Conservation (phyloP, 805 yeast genomes). For the Dipodascus geniculatus region DNA sequence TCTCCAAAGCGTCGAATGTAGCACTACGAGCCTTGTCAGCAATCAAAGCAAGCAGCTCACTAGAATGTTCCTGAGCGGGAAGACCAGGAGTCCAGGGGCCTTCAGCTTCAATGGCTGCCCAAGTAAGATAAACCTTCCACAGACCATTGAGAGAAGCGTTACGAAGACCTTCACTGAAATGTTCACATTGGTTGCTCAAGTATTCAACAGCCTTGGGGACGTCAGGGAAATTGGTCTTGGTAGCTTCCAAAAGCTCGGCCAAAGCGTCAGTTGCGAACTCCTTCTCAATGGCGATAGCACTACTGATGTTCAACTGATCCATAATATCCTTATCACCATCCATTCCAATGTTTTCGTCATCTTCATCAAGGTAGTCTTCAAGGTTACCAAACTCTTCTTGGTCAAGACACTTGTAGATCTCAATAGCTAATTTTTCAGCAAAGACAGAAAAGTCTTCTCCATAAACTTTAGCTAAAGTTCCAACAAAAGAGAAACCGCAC, state of each 20-base stretch:
- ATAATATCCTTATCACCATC: conserved; percentile 51
- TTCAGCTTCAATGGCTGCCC: conserved; percentile 27
- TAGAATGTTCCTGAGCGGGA: conserved; percentile 27
- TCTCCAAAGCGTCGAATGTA: conserved; percentile 51
- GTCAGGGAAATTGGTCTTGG: conserved; percentile 69
- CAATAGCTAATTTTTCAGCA: conserved; percentile 72
- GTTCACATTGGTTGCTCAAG: conserved; percentile 61
- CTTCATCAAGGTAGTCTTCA: conserved; percentile 33
- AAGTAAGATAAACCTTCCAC: conserved; percentile 73
- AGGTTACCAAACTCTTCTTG: conserved; percentile 59
- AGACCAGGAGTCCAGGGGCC: conserved; percentile 26
- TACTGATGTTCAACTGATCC: conserved; percentile 74
- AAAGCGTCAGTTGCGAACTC: conserved; percentile 89
- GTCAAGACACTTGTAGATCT: conserved; percentile 68
- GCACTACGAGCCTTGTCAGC: conserved; percentile 55
- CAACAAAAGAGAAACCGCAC: conserved; percentile 85
- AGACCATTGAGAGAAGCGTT: conserved; percentile 72
- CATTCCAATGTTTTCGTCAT: conserved; percentile 31
- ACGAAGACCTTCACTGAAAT: conserved; percentile 77
- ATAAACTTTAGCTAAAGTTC: conserved; percentile 90
- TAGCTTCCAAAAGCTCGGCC: conserved; percentile 79
- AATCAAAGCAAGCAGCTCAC: conserved; percentile 35
- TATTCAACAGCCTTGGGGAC: conserved; percentile 54
- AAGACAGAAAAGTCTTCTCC: conserved; percentile 82
- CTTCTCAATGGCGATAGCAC: conserved; percentile 91